These are phyloP conservation scores for Penicillium olsonii DNA, from an alignment of 2,329 filamentous ascomycete genomes.

Conservation along the genomic window DNA sequence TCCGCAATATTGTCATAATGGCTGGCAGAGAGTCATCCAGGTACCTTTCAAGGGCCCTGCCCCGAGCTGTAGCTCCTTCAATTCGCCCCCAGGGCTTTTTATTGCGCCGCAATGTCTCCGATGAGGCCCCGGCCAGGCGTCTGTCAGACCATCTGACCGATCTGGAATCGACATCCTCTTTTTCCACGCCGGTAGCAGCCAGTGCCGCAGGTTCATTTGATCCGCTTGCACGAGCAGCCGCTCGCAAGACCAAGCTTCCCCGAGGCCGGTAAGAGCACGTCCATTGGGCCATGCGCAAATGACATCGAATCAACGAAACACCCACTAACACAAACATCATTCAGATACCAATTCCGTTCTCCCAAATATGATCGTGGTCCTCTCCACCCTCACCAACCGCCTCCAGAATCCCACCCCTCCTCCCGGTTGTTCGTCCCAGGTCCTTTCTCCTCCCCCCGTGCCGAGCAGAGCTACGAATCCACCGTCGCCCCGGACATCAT, in stretches of 20 bases:
- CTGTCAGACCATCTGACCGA: slow-evolving; percentile 40
- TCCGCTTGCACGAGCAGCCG: slow-evolving; percentile 49
- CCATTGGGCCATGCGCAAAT: slow-evolving; percentile 1
- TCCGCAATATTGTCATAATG: slow-evolving; percentile 32
- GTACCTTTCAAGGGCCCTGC: slow-evolving; percentile 41
- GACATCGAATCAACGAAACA: not conserved
- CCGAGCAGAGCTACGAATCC: slow-evolving; percentile 86
- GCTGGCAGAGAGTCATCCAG: slow-evolving; percentile 43
- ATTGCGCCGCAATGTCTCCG: slow-evolving; percentile 51
- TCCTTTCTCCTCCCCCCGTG: slow-evolving; percentile 82
- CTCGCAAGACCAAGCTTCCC: slow-evolving; percentile 48
- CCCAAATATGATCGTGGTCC: slow-evolving; percentile 95
- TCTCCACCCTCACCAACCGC: slow-evolving; percentile 88
- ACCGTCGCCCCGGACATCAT: slow-evolving; percentile 87
- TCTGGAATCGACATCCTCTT: slow-evolving; percentile 52
- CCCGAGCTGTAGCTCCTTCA: slow-evolving; percentile 35
- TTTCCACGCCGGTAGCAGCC: slow-evolving; percentile 40
- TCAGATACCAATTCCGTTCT: slow-evolving; percentile 89
- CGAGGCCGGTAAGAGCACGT: slow-evolving; percentile 51
- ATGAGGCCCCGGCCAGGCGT: slow-evolving; percentile 37
- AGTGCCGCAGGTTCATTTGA: slow-evolving; percentile 52
- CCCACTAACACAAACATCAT: slow-evolving; percentile 8
- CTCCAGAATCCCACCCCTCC: slow-evolving; percentile 78
- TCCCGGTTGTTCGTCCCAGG: slow-evolving; percentile 88
- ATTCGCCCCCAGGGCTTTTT: slow-evolving; percentile 33